Conservation (phyloP, 2,329 filamentous ascomycete species). For the Penicillium sp. region DNA sequence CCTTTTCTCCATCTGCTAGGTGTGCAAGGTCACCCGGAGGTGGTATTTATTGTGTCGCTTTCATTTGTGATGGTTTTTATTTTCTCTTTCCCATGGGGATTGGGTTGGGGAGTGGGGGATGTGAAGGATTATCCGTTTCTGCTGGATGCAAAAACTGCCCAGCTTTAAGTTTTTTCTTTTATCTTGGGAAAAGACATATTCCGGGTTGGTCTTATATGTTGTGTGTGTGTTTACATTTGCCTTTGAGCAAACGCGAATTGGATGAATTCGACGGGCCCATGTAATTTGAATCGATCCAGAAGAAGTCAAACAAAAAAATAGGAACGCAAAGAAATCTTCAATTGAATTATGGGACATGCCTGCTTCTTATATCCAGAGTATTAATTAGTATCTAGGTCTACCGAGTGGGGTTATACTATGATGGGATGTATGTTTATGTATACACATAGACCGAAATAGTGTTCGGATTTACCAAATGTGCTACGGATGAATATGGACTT, state of each 20-base stretch:
- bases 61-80: conserved; percentile 8
- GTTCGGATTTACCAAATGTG: neutral
- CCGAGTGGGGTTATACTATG: neutral
- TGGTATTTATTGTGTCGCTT: conserved; percentile 6
- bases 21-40: conserved; percentile 8
- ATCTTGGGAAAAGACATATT: conserved; percentile 8
- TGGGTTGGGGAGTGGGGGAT: neutral
- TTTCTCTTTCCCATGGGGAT: conserved; percentile 6
- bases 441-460: neutral
- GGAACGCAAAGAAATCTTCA: conserved; percentile 20
- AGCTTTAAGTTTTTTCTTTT: conserved; percentile 5
- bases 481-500: neutral
- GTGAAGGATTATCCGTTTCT: conserved; percentile 1
- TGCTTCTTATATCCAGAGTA: neutral
- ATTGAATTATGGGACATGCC: conserved; percentile 10
- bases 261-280: conserved; percentile 26
- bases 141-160: conserved; percentile 7
- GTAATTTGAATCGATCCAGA: conserved; percentile 33
- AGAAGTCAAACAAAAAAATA: conserved; percentile 28
- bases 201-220: conserved; percentile 12
- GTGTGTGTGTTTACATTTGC: conserved; percentile 21
- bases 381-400: neutral
- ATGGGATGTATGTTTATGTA: neutral
- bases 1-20: conserved; percentile 7
- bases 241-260: conserved; percentile 28